Conservation (phyloP, 1,284 basidiomycete genomes). For the Hemileia vastatrix region DNA sequence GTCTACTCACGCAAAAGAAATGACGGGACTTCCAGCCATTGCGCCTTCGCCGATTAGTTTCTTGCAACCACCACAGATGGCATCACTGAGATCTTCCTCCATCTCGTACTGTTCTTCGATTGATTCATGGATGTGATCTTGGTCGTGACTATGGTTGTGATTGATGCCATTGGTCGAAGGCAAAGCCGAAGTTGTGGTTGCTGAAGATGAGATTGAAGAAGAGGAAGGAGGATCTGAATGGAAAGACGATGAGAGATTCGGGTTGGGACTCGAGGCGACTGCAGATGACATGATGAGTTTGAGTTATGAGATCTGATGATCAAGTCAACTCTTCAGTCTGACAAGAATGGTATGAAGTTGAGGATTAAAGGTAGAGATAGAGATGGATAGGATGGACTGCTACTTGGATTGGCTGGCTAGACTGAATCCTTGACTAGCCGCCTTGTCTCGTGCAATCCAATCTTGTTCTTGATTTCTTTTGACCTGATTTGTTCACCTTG, state of each 20-base stretch:
- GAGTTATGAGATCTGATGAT: neutral
- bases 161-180: neutral
- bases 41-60: constrained; percentile 34
- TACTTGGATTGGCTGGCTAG: no score
- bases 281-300: neutral
- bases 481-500: no score
- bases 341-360: no score
- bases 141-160: neutral
- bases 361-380: no score
- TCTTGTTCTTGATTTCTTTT: no score
- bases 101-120: no score
- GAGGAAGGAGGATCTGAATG: neutral
- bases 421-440: no score
- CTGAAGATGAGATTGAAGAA: no score
- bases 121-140: neutral
- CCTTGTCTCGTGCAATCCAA: no score
- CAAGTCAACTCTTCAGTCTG: neutral
- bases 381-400: no score
- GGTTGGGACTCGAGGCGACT: neutral
- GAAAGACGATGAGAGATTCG: neutral
- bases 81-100: constrained; percentile 31
- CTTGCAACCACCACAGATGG: constrained; percentile 36
- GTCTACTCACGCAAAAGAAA: constrained; percentile 32
- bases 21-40: constrained; percentile 33
- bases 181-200: neutral